A percentile compares a stretch with the other conserved stretches of the same genome.
Evolutionary conservation across 306 rosid species (phyloP).

Genomic region (Erythrophleum fordii): DNA sequence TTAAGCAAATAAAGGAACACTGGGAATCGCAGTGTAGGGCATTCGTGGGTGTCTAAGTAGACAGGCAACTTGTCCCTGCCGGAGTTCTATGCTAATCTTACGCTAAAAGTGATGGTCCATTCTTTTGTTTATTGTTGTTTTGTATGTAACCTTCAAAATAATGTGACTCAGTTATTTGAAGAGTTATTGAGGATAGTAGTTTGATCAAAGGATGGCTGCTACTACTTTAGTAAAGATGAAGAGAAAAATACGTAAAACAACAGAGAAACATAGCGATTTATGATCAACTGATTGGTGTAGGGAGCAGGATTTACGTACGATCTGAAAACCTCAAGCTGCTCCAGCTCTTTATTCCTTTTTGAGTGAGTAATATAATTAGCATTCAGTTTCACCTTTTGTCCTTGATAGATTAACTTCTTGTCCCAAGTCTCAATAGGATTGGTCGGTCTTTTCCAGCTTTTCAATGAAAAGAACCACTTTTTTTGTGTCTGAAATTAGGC

Average conservation of each 20-base stretch:
- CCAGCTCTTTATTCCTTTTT: too few relatives aligned
- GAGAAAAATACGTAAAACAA: background rate
- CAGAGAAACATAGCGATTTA: too few relatives aligned
- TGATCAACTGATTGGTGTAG: too few relatives aligned
- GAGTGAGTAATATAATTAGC: too few relatives aligned
- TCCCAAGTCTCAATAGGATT: too few relatives aligned
- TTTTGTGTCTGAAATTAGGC: too few relatives aligned
- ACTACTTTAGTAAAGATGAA: background rate
- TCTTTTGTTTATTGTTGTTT: background rate
- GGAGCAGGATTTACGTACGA: background rate
- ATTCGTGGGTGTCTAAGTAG: constrained; percentile 54
- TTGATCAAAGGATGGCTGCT: background rate
- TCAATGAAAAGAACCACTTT: too few relatives aligned
- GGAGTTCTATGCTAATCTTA: background rate
- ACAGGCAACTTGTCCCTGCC: background rate
- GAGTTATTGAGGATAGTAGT: background rate
- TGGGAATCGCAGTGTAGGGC: constrained; percentile 76
- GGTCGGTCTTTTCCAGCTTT: too few relatives aligned
- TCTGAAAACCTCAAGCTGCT: too few relatives aligned
- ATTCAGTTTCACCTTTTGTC: too few relatives aligned
- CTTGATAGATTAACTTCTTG: too few relatives aligned
- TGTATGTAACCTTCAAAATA: background rate
- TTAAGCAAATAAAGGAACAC: constrained; percentile 78
- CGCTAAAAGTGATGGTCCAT: background rate
- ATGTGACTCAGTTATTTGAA: background rate